These are phyloP conservation scores for Melampsora abietis-canadensis DNA, from an alignment of 1,284 basidiomycete species.

Conservation along the genomic window DNA sequence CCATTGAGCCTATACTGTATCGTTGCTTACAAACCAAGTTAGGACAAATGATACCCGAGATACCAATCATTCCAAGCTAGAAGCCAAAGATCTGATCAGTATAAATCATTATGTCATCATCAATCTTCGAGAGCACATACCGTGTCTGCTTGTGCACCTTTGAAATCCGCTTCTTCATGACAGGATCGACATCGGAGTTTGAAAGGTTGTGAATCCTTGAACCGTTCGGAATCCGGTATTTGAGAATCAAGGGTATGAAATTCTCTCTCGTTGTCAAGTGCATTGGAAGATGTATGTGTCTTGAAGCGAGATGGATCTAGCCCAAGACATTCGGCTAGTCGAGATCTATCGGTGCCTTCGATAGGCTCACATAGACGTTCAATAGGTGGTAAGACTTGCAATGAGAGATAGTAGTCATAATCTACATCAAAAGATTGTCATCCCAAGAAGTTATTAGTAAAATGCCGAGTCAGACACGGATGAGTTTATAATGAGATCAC, in stretches of 20 bases:
- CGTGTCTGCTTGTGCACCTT: slow-evolving; percentile 64
- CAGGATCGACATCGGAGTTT: slow-evolving; percentile 72
- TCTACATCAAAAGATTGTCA: slow-evolving; percentile 58
- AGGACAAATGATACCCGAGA: slow-evolving; percentile 59
- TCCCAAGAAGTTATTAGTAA: neutral
- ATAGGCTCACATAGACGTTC: slow-evolving; percentile 94
- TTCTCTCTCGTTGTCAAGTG: slow-evolving; percentile 59
- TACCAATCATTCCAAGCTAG: slow-evolving; percentile 53
- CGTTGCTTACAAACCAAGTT: slow-evolving; percentile 60
- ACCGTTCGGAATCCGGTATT: slow-evolving; percentile 81
- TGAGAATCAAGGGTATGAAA: slow-evolving; percentile 86
- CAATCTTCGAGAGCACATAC: slow-evolving; percentile 55
- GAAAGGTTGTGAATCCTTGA: slow-evolving; percentile 69
- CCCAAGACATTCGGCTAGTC: slow-evolving; percentile 90
- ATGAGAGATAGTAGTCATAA: slow-evolving; percentile 84
- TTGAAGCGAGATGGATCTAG: slow-evolving; percentile 80
- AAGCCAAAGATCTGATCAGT: neutral
- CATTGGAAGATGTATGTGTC: slow-evolving; percentile 56
- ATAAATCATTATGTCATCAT: slow-evolving; percentile 9
- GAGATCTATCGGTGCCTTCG: slow-evolving; percentile 85
- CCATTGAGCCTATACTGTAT: slow-evolving; percentile 64
- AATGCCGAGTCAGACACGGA: neutral
- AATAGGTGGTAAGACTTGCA: slow-evolving; percentile 89
- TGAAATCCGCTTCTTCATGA: slow-evolving; percentile 63
- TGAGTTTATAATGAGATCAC: slow-evolving; percentile 48